These are phyloP conservation scores for Micromonas pusilla DNA, from an alignment of 139 green algal genomes.

Conservation along the genomic window DNA sequence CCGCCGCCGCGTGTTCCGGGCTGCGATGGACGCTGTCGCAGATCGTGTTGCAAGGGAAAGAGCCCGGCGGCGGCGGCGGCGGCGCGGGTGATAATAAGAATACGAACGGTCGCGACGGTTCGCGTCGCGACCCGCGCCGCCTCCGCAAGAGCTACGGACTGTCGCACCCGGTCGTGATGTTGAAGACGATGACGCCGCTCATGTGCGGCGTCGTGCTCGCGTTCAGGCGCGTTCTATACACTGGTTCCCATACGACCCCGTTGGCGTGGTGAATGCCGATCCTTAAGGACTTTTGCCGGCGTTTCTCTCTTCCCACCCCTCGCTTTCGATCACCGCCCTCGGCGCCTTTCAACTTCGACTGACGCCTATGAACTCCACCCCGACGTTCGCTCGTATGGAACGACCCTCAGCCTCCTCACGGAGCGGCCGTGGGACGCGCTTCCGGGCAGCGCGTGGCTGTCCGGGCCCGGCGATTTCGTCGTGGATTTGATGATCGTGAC, in stretches of 20 bases:
- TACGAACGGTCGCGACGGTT: background rate
- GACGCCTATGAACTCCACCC: no score
- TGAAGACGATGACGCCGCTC: constrained; percentile 12
- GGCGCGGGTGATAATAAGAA: background rate
- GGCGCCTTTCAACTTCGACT: no score
- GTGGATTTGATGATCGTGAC: background rate
- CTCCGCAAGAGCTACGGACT: background rate
- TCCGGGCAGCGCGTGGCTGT: background rate
- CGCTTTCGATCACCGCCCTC: no score
- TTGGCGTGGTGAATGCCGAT: no score
- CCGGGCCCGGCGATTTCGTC: background rate
- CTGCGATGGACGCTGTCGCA: constrained; percentile 22
- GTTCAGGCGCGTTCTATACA: background rate
- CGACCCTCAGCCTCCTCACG: no score
- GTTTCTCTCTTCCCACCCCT: no score
- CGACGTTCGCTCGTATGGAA: no score
- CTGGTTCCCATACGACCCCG: no score
- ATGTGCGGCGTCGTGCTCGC: constrained; percentile 1
- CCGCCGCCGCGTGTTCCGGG: background rate
- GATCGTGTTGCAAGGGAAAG: constrained; percentile 3
- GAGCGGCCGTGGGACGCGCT: constrained; percentile 7
- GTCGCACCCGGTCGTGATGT: background rate
- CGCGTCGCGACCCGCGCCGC: background rate
- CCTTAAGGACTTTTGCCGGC: no score
- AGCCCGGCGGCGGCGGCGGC: no score